Percentiles rank a stretch among this genome's conserved stretches.
These are phyloP conservation scores for Yarrowia hollandica DNA, from an alignment of 805 yeast genomes.

Conservation along the genomic window DNA sequence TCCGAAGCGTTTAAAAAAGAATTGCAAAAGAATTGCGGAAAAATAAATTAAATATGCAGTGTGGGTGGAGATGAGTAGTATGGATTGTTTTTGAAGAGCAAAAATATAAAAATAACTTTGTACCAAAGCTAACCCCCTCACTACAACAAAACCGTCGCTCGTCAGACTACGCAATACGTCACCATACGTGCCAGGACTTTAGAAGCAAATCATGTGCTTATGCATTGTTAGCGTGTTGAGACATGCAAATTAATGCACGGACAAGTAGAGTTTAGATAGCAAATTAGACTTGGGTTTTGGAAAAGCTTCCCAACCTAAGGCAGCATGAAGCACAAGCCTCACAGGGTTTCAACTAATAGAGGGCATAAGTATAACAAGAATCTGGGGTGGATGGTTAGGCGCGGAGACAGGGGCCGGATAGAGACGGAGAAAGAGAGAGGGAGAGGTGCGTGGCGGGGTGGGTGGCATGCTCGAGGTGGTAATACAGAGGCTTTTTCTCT, in stretches of 20 bases:
- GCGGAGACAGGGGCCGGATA: too few relatives aligned
- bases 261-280: background rate
- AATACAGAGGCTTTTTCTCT: too few relatives aligned
- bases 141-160: too few relatives aligned
- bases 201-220: conserved; percentile 5
- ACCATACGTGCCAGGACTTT: background rate
- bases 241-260: conserved; percentile 23
- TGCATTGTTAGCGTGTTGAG: conserved; percentile 23
- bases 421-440: too few relatives aligned
- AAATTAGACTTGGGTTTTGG: background rate
- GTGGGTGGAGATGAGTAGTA: background rate
- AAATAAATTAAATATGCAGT: background rate
- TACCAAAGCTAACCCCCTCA: too few relatives aligned
- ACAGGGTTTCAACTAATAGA: background rate
- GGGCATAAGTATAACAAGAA: too few relatives aligned
- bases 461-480: too few relatives aligned
- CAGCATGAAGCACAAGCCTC: background rate
- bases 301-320: background rate
- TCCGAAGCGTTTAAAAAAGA: background rate
- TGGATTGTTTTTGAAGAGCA: too few relatives aligned
- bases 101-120: too few relatives aligned
- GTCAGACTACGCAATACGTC: too few relatives aligned
- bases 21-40: too few relatives aligned
- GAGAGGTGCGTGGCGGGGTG: too few relatives aligned
- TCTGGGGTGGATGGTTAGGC: background rate